A percentile compares a stretch with the other conserved stretches of the same genome.
phyloP scores from a whole-genome alignment of 306 rosid genomes.

The Lathyrus sativus region DNA sequence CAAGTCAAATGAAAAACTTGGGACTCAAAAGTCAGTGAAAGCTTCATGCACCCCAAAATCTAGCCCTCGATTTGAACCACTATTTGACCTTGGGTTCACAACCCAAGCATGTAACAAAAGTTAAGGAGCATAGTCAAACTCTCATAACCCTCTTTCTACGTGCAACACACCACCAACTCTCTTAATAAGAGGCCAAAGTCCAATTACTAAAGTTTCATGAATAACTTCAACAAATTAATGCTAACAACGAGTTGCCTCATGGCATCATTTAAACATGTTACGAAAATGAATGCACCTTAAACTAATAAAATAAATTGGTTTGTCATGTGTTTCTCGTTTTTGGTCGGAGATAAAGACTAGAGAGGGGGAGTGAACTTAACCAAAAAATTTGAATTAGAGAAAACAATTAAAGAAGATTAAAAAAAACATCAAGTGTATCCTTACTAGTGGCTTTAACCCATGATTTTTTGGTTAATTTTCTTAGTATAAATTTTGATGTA shows the following conservation, averaged over 20 bases:
- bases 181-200: conserved; percentile 33
- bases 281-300: conserved; percentile 38
- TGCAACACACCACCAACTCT: conserved; percentile 50
- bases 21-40: conserved; percentile 75
- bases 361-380: not conserved
- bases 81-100: conserved; percentile 69
- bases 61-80: conserved; percentile 80
- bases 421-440: too few relatives aligned
- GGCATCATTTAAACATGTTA: conserved; percentile 22
- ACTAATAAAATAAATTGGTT: conserved; percentile 17
- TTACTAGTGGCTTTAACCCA: too few relatives aligned
- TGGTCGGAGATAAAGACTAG: not conserved
- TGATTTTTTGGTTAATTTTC: too few relatives aligned
- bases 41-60: conserved; percentile 55
- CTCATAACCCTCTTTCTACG: conserved; percentile 63
- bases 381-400: not conserved
- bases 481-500: too few relatives aligned
- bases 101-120: conserved; percentile 73
- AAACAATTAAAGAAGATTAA: not conserved
- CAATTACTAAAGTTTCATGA: conserved; percentile 27
- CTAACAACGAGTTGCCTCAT: conserved; percentile 32
- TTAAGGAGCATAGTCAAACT: conserved; percentile 52
- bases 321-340: conserved; percentile 13
- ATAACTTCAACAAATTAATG: conserved; percentile 29
- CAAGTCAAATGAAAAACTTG: conserved; percentile 66